phyloP scores from a whole-genome alignment of 2,329 filamentous ascomycete species.

The Polychaeton citri region DNA sequence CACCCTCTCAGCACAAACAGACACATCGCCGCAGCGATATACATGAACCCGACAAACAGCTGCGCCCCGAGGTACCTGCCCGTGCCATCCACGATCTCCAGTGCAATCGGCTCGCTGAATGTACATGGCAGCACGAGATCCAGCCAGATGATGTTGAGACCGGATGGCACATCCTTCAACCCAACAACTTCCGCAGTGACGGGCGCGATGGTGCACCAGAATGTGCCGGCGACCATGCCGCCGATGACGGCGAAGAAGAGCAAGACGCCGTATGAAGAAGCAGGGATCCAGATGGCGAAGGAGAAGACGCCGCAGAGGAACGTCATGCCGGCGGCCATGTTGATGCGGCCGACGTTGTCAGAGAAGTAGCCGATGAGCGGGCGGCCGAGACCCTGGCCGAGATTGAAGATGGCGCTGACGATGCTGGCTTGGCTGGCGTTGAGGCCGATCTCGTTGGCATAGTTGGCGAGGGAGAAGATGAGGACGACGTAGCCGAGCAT shows the following conservation, averaged over 20 bases:
- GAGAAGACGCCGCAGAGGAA: constrained; percentile 51
- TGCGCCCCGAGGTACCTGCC: constrained; percentile 44
- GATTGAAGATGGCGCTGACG: constrained; percentile 59
- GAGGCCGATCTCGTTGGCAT: constrained; percentile 55
- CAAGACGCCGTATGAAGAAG: constrained; percentile 52
- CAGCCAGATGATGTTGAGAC: constrained; percentile 59
- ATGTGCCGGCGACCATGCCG: constrained; percentile 55
- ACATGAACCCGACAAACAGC: constrained; percentile 49
- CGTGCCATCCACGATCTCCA: constrained; percentile 38
- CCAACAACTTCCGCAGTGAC: constrained; percentile 64
- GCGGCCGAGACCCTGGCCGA: constrained; percentile 53
- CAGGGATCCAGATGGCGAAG: constrained; percentile 61
- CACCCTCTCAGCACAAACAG: constrained; percentile 44
- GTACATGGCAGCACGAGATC: constrained; percentile 57
- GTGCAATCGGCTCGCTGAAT: constrained; percentile 44
- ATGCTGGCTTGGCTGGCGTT: constrained; percentile 53
- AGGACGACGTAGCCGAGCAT: constrained; percentile 64
- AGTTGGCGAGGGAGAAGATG: constrained; percentile 65
- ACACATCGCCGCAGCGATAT: constrained; percentile 41
- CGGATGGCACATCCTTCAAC: constrained; percentile 52
- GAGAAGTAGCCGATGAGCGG: constrained; percentile 61
- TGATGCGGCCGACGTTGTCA: constrained; percentile 57
- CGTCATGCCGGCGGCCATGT: constrained; percentile 55
- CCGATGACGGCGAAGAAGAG: constrained; percentile 57
- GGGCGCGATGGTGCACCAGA: constrained; percentile 52